These are phyloP conservation scores for Dendrobium catenatum DNA, from an alignment of 106 monocot species.

Conservation along the genomic window DNA sequence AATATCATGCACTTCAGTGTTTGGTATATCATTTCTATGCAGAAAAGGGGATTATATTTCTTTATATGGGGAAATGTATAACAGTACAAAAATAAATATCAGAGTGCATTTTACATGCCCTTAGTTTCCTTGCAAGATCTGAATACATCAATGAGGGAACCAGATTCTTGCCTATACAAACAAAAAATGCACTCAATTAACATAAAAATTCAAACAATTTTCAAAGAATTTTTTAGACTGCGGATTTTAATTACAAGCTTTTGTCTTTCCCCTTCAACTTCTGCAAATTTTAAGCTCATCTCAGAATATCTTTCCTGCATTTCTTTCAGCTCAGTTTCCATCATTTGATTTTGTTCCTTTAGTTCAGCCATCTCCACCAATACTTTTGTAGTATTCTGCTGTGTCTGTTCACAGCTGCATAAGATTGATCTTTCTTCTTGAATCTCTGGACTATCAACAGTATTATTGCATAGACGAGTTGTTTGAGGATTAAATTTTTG, in stretches of 20 bases:
- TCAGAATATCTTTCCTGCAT: constrained; percentile 94
- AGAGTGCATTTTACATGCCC: background rate
- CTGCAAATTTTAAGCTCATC: constrained; percentile 90
- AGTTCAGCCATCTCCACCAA: constrained; percentile 34
- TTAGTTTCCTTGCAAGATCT: constrained; percentile 50
- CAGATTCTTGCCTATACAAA: constrained; percentile 54
- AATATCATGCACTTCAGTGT: background rate
- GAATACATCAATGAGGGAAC: constrained; percentile 44
- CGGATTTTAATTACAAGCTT: constrained; percentile 88
- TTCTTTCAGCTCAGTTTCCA: constrained; percentile 88
- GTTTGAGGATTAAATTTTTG: background rate
- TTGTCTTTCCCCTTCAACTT: constrained; percentile 96
- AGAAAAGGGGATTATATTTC: background rate
- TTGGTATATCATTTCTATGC: background rate
- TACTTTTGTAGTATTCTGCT: constrained; percentile 15
- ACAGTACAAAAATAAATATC: background rate
- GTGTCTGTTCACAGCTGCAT: constrained; percentile 5
- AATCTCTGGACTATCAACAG: constrained; percentile 8
- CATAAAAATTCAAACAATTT: constrained; percentile 18
- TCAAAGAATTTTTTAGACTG: constrained; percentile 72
- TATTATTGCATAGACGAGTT: constrained; percentile 25
- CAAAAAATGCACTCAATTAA: background rate
- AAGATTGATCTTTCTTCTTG: background rate
- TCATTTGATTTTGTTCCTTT: constrained; percentile 49
- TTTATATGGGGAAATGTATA: background rate